Base-by-base conservation (phyloP, 345 rosid genomes). In the Abelmoschus esculentus region DNA sequence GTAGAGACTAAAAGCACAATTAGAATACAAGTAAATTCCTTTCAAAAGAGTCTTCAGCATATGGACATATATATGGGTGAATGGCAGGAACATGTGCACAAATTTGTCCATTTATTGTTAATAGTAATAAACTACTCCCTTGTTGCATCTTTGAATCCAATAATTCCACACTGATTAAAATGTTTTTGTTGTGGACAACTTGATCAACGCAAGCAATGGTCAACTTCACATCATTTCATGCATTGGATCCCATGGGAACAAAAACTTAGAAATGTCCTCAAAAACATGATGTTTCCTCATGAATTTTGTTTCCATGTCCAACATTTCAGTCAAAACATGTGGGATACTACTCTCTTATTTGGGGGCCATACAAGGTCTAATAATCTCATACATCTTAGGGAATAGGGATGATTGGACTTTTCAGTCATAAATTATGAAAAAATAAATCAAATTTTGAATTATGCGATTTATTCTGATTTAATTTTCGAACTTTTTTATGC, bases 191-290 rank as follows among this genome's bases (percentile, higher is more conserved):
- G 26, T 49, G 26, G 42, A 47, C 40, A 66, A 26, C 9, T 31
- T 14, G 1, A 7, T 47, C 29, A 49, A 28, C 31, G 15, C 38
- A n/a, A 49, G 70, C 58, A 28, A 28, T 66, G 2, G 70, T 66
- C 70, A 65, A 66, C 4, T 15, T 66, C 70, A 66, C 70, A 66
- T 49, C 57, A 66, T 49, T 49, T 47, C 70, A 47, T 31, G 70
- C 26, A 7, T 49, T 12, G 70, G 44, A 49, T 66, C 70, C 42
- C 15, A 49, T 66, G 4, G 22, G 56, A 52, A 17, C 17, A 12
- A 40, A 3, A 47, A 46, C 18, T 53, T 14, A 26, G 57, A 7
- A 28, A 42, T 46, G 70, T 47, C 22, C 14, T 46, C 2, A 49
- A n/a, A 11, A 19, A 46, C n/a, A 47, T 28, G 54, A 47, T 47